Evolutionary conservation across 768 basidiomycete genomes (phyloP).

Genomic region (Cystobasidium onofrii): DNA sequence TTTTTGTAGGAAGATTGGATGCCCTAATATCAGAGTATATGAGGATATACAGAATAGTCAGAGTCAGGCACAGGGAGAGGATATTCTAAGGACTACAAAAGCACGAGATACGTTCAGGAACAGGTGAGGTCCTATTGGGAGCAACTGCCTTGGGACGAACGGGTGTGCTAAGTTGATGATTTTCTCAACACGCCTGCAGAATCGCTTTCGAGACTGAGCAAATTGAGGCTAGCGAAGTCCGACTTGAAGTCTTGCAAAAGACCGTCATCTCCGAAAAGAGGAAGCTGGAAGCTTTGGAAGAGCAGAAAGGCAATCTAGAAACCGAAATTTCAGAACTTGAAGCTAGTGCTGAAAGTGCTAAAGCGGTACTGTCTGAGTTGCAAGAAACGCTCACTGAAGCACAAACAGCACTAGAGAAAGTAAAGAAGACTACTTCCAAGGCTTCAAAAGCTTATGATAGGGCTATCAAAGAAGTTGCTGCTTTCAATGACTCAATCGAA

Average conservation of each 20-base stretch:
- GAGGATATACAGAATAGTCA: slow-evolving; percentile 83
- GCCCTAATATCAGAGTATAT: slow-evolving; percentile 78
- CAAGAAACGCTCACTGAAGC: slow-evolving; percentile 39
- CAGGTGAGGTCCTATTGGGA: slow-evolving; percentile 52
- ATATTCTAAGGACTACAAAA: slow-evolving; percentile 75
- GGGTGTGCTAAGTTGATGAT: neutral
- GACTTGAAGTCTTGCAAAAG: slow-evolving; percentile 29
- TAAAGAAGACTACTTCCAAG: slow-evolving; percentile 63
- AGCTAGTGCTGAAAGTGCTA: slow-evolving; percentile 51
- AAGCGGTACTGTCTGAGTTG: slow-evolving; percentile 25
- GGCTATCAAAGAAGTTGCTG: slow-evolving; percentile 78
- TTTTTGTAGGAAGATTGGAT: slow-evolving; percentile 73
- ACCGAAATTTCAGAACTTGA: slow-evolving; percentile 58
- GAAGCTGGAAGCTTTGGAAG: slow-evolving; percentile 26
- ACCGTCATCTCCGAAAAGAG: slow-evolving; percentile 29
- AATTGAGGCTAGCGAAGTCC: slow-evolving; percentile 27
- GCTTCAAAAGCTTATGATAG: slow-evolving; percentile 72
- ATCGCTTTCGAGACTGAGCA: slow-evolving; percentile 74
- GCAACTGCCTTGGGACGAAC: neutral
- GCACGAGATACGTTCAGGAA: slow-evolving; percentile 68
- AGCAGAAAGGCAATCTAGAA: slow-evolving; percentile 47
- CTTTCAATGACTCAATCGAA: slow-evolving; percentile 81
- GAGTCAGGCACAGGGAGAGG: slow-evolving; percentile 79
- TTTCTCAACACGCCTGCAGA: slow-evolving; percentile 48
- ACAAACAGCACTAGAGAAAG: slow-evolving; percentile 51